Conservation (phyloP, 2,329 filamentous ascomycete genomes). For the Phialophora chinensis region DNA sequence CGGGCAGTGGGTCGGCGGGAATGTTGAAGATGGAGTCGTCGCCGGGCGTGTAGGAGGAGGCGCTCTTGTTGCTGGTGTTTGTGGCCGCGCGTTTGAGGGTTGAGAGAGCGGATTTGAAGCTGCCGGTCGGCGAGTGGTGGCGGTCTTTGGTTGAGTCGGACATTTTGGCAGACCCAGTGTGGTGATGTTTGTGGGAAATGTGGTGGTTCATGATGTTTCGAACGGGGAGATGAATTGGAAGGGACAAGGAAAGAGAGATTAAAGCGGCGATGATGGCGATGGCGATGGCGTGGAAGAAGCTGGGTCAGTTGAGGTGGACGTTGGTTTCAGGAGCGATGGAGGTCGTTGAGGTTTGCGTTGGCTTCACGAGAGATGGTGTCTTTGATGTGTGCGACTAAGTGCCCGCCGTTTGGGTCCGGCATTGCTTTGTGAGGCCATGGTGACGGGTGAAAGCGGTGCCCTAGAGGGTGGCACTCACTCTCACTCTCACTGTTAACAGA, state of each 20-base stretch:
- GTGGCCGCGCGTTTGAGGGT: constrained; percentile 20
- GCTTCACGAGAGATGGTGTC: neutral
- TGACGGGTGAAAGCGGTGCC: neutral
- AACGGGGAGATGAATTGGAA: neutral
- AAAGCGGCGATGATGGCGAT: neutral
- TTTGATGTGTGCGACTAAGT: neutral
- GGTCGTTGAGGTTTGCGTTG: constrained; percentile 9
- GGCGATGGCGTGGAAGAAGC: neutral
- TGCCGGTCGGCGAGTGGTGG: constrained; percentile 9
- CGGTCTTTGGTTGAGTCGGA: constrained; percentile 8
- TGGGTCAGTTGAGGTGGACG: constrained; percentile 8
- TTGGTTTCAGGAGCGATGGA: neutral
- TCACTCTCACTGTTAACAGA: neutral
- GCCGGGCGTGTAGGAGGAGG: constrained; percentile 2
- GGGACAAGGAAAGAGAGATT: neutral
- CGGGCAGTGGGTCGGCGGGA: constrained; percentile 13
- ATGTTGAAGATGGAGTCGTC: constrained; percentile 9
- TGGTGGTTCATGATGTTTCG: neutral
- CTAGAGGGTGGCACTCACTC: constrained; percentile 5
- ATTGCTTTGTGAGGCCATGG: neutral
- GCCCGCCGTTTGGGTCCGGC: neutral
- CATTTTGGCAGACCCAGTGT: neutral
- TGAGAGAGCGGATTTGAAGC: constrained; percentile 26
- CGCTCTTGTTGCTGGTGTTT: constrained; percentile 23
- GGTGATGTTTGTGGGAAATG: constrained; percentile 7